A percentile compares a stretch with the other conserved stretches of the same genome.
Evolutionary conservation across 2,329 filamentous ascomycete genomes (phyloP).

Genomic region (Trichoderma simmonsii): DNA sequence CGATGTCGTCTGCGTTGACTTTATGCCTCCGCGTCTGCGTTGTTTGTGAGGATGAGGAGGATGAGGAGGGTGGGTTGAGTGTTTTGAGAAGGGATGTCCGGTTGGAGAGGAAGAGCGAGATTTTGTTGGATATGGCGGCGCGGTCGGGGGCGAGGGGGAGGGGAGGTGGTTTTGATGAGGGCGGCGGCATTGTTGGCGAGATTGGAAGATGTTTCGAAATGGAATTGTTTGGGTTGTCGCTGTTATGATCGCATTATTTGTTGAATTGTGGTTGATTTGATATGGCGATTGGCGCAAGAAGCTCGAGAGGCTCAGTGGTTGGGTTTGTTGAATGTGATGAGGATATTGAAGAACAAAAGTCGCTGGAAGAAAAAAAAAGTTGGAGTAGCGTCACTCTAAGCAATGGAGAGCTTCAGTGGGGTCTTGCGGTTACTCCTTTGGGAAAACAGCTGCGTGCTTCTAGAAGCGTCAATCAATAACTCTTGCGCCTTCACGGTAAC

Average conservation of each 20-base stretch:
- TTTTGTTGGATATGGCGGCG: conserved; percentile 41
- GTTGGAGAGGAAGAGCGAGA: conserved; percentile 39
- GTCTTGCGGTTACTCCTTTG: background rate
- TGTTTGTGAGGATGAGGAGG: conserved; percentile 16
- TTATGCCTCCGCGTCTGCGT: background rate
- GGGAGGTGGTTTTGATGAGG: conserved; percentile 19
- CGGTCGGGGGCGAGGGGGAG: conserved; percentile 39
- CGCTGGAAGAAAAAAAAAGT: background rate
- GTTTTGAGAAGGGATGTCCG: conserved; percentile 34
- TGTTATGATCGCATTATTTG: background rate
- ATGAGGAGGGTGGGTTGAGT: conserved; percentile 26
- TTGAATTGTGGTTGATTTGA: background rate
- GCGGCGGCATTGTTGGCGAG: conserved; percentile 1
- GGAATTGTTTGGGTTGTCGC: background rate
- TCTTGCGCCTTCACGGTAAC: background rate
- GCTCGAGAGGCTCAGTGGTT: background rate
- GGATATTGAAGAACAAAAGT: background rate
- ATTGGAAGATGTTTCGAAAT: background rate
- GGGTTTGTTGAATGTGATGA: background rate
- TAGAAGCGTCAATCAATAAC: background rate
- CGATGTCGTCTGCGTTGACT: conserved; percentile 25
- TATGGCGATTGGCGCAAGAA: background rate
- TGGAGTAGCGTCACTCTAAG: conserved; percentile 12
- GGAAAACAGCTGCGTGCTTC: conserved; percentile 8
- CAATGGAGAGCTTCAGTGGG: conserved; percentile 3